phyloP scores from a whole-genome alignment of 495 filamentous ascomycete species.

The Penicillium verhagenii region DNA sequence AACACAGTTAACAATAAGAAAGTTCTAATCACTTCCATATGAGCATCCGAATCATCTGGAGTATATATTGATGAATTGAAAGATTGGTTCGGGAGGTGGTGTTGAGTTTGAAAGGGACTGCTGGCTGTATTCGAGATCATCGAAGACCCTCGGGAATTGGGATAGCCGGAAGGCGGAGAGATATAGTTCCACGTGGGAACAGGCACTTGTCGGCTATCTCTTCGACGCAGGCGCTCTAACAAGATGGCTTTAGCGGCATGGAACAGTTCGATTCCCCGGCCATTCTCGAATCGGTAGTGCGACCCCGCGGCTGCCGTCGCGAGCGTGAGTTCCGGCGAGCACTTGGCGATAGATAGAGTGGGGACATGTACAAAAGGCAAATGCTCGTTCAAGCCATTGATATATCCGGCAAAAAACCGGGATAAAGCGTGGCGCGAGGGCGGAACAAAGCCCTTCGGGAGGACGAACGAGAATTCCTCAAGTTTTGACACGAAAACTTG shows the following conservation, averaged over 20 bases:
- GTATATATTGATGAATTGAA: conserved; percentile 38
- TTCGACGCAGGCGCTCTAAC: conserved; percentile 45
- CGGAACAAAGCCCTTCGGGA: conserved; percentile 66
- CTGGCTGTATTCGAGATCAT: conserved; percentile 39
- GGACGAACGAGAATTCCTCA: conserved; percentile 62
- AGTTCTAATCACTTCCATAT: conserved; percentile 51
- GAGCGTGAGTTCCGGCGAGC: conserved; percentile 46
- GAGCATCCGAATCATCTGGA: conserved; percentile 46
- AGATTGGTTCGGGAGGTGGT: conserved; percentile 29
- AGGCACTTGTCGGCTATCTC: conserved; percentile 46
- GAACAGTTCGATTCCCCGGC: conserved; percentile 66
- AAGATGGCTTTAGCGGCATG: conserved; percentile 57
- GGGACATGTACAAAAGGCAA: conserved; percentile 51
- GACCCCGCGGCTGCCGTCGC: conserved; percentile 50
- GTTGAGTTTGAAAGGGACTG: conserved; percentile 38
- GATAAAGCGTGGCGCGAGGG: conserved; percentile 47
- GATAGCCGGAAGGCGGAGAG: conserved; percentile 39
- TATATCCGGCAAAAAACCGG: conserved; percentile 49
- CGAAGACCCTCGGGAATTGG: conserved; percentile 41
- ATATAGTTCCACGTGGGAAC: conserved; percentile 45
- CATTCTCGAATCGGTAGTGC: conserved; percentile 63
- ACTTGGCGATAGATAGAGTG: conserved; percentile 45
- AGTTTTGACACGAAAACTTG: conserved; percentile 60
- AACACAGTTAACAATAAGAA: conserved; percentile 50
- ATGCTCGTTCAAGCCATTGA: conserved; percentile 50